Conservation (phyloP, 2,329 filamentous ascomycete species). For the Grosmannia clavigera region DNA sequence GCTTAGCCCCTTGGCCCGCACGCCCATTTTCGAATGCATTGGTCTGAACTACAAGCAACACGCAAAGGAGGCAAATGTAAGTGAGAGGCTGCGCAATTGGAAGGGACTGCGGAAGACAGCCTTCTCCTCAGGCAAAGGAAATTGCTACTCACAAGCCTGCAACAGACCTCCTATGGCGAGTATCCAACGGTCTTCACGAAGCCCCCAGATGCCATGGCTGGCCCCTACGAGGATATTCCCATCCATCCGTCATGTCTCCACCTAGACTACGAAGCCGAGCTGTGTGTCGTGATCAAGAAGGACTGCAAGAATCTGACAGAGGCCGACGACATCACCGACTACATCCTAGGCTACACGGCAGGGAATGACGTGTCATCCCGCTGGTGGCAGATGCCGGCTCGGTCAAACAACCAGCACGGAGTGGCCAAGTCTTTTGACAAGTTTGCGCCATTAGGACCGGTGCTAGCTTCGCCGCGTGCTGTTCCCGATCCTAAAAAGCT, state of each 20-base stretch:
- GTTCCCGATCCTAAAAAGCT: conserved; percentile 16
- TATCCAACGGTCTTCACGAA: conserved; percentile 14
- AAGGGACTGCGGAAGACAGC: not conserved
- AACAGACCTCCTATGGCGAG: conserved; percentile 12
- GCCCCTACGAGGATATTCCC: conserved; percentile 8
- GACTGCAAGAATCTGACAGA: conserved; percentile 32
- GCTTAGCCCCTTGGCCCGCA: conserved; percentile 32
- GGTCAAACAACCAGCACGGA: conserved; percentile 29
- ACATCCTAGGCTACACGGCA: conserved; percentile 43
- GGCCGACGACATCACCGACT: conserved; percentile 32
- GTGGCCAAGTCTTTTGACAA: conserved; percentile 39
- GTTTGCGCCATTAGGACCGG: conserved; percentile 37
- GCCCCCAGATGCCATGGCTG: conserved; percentile 10
- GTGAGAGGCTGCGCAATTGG: not conserved
- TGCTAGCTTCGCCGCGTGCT: conserved; percentile 15
- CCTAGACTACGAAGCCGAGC: conserved; percentile 38
- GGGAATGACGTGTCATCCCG: conserved; percentile 41
- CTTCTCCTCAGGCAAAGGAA: not conserved
- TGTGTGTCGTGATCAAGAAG: conserved; percentile 35
- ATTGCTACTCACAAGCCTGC: not conserved
- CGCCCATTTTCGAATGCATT: conserved; percentile 16
- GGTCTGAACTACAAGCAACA: conserved; percentile 15
- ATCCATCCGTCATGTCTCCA: conserved; percentile 28
- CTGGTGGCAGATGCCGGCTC: conserved; percentile 33
- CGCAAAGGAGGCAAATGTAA: conserved; percentile 8